Evolutionary conservation across 305 asterid species (phyloP).

Genomic region (Fraxinus greggii): DNA sequence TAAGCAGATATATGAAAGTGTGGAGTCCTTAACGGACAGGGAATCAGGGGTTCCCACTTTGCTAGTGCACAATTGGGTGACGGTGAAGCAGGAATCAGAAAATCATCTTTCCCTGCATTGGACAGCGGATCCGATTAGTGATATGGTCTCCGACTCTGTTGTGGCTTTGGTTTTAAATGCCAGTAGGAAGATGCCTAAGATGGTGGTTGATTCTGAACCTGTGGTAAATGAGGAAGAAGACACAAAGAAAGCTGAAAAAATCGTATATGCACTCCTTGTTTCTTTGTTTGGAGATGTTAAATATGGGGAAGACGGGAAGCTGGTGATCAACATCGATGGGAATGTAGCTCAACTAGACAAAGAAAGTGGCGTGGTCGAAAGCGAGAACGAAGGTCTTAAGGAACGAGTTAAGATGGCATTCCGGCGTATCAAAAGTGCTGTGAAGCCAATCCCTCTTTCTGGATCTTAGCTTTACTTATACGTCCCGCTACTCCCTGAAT

Average conservation of each 20-base stretch:
- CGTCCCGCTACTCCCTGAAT: neutral
- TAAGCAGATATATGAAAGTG: conserved; percentile 82
- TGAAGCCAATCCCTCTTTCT: conserved; percentile 78
- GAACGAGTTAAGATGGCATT: conserved; percentile 80
- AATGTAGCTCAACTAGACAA: conserved; percentile 61
- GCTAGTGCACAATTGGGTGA: conserved; percentile 72
- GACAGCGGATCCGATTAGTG: conserved; percentile 91
- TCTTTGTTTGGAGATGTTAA: conserved; percentile 88
- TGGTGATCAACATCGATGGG: conserved; percentile 73
- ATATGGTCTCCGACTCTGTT: conserved; percentile 90
- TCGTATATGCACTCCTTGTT: conserved; percentile 72
- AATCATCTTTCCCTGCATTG: conserved; percentile 87
- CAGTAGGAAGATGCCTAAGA: conserved; percentile 75
- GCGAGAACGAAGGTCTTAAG: conserved; percentile 75
- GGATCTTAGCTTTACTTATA: conserved; percentile 17
- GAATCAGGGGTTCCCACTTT: conserved; percentile 71
- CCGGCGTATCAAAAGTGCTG: conserved; percentile 60
- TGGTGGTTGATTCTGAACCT: conserved; percentile 61
- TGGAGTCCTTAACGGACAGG: conserved; percentile 65
- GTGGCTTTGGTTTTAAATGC: conserved; percentile 87
- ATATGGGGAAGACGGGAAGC: conserved; percentile 59
- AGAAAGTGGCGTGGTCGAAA: conserved; percentile 72
- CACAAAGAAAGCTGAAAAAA: conserved; percentile 67
- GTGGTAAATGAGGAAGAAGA: conserved; percentile 48
- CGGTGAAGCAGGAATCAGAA: conserved; percentile 82